A percentile compares a stretch with the other conserved stretches of the same genome.
These are phyloP conservation scores for Dryas drummondii DNA, from an alignment of 306 rosid species.

Conservation along the genomic window DNA sequence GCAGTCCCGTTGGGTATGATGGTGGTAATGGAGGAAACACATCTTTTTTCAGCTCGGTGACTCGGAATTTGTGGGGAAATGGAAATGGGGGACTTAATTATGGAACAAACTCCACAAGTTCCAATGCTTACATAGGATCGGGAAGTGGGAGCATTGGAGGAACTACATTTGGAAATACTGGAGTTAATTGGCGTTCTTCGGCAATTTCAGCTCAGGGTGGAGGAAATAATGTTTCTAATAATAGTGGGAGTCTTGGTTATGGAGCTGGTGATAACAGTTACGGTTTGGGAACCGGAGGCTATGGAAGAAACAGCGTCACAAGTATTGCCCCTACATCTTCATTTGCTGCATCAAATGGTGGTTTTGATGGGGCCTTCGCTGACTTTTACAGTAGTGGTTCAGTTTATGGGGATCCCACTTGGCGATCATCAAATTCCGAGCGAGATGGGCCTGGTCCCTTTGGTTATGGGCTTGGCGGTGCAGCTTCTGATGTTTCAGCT, in stretches of 20 bases:
- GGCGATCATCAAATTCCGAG: conserved; percentile 63
- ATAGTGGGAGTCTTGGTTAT: conserved; percentile 45
- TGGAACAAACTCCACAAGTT: conserved; percentile 61
- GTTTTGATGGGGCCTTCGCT: conserved; percentile 37
- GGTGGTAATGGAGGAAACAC: conserved; percentile 68
- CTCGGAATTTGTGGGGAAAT: conserved; percentile 87
- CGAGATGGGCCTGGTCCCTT: conserved; percentile 59
- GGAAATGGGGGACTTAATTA: conserved; percentile 74
- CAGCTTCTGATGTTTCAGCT: conserved; percentile 69
- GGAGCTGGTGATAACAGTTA: conserved; percentile 46
- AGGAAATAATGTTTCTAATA: conserved; percentile 48
- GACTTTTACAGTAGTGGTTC: conserved; percentile 28
- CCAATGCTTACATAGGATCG: conserved; percentile 64
- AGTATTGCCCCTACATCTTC: conserved; percentile 40
- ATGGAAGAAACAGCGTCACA: conserved; percentile 51
- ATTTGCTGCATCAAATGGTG: conserved; percentile 44
- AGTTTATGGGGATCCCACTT: conserved; percentile 48
- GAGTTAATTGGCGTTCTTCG: conserved; percentile 63
- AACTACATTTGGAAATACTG: conserved; percentile 52
- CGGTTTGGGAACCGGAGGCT: conserved; percentile 52
- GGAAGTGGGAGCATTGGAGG: conserved; percentile 55
- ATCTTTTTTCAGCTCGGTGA: conserved; percentile 68
- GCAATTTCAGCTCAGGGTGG: conserved; percentile 47
- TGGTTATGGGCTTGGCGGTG: conserved; percentile 65
- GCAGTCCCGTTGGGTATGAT: conserved; percentile 59